phyloP scores from a whole-genome alignment of 1,139 yeast species.

The Geotrichum reessii region DNA sequence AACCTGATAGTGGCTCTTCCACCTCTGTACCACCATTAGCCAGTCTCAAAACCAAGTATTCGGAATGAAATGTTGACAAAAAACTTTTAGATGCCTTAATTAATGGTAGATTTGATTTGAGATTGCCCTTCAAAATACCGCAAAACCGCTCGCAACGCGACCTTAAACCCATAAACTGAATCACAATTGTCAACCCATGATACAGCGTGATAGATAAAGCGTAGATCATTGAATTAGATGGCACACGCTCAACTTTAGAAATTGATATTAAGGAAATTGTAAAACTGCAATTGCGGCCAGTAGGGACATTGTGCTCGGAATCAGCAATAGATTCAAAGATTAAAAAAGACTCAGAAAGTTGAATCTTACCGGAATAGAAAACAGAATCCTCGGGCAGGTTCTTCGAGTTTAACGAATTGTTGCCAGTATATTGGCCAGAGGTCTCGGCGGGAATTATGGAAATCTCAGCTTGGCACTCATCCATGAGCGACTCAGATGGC shows the following conservation, averaged over 20 bases:
- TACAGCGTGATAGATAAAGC: conserved; percentile 68
- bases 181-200: conserved; percentile 55
- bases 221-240: conserved; percentile 70
- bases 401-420: conserved; percentile 31
- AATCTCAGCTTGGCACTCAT: conserved; percentile 66
- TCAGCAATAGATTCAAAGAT: conserved; percentile 57
- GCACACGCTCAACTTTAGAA: conserved; percentile 79
- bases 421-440: conserved; percentile 14
- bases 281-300: conserved; percentile 54
- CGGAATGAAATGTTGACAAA: conserved; percentile 73
- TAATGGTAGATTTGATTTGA: conserved; percentile 59
- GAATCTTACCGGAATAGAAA: conserved; percentile 54
- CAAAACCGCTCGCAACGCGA: conserved; percentile 81
- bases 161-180: conserved; percentile 74
- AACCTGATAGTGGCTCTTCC: conserved; percentile 66
- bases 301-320: conserved; percentile 2
- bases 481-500: conserved; percentile 57
- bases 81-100: conserved; percentile 57
- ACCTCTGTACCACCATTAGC: conserved; percentile 17
- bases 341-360: conserved; percentile 66
- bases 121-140: conserved; percentile 52
- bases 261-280: conserved; percentile 70
- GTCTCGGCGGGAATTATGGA: conserved; percentile 40
- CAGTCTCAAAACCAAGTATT: conserved; percentile 53
- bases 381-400: conserved; percentile 25